phyloP scores from a whole-genome alignment of 495 filamentous ascomycete species.

The Penicillium pancosmium region DNA sequence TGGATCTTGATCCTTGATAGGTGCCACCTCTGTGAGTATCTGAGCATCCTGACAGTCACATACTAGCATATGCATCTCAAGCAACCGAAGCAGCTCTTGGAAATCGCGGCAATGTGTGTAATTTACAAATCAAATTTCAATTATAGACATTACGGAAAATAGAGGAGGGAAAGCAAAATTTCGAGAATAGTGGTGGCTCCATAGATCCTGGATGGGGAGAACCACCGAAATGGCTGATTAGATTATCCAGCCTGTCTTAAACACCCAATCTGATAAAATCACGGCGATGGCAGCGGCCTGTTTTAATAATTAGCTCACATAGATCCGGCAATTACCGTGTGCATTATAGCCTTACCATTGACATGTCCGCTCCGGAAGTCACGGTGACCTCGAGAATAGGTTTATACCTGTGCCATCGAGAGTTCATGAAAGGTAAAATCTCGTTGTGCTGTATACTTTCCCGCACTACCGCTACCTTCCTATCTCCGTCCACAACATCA shows the following conservation, averaged over 20 bases:
- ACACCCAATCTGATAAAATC: constrained; percentile 3
- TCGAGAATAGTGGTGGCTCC: too few species aligned
- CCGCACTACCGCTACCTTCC: not conserved
- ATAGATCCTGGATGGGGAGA: too few species aligned
- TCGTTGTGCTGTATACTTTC: constrained; percentile 2
- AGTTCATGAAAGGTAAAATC: not conserved
- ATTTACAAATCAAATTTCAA: too few species aligned
- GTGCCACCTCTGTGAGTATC: too few species aligned
- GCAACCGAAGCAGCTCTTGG: too few species aligned
- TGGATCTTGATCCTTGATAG: too few species aligned
- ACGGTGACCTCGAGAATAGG: constrained; percentile 2
- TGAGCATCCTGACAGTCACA: too few species aligned
- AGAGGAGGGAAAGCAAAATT: too few species aligned
- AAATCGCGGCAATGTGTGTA: too few species aligned
- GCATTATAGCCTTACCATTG: not conserved
- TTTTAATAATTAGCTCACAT: not conserved
- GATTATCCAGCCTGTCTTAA: not conserved
- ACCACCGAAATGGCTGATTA: too few species aligned
- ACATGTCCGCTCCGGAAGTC: constrained; percentile 1
- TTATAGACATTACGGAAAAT: too few species aligned
- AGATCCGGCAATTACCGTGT: not conserved
- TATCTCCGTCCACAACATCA: constrained; percentile 7
- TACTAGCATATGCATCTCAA: too few species aligned
- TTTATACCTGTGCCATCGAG: not conserved
- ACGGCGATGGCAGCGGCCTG: constrained; percentile 4